phyloP scores from a whole-genome alignment of 2,329 filamentous ascomycete species.

The Corynespora cassiicola region DNA sequence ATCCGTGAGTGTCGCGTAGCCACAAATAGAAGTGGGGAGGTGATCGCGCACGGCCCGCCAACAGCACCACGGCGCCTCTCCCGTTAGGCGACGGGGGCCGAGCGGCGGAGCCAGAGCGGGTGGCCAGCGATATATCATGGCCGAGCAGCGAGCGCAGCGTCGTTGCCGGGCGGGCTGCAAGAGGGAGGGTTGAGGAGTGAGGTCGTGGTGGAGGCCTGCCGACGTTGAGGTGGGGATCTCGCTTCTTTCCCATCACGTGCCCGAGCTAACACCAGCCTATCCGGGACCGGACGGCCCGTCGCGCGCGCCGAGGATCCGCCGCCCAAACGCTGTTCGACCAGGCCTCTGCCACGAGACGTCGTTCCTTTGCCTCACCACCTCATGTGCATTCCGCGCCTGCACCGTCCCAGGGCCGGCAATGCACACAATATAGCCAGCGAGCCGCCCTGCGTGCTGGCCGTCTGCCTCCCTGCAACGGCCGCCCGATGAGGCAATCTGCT shows the following conservation, averaged over 20 bases:
- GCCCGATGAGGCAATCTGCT: background rate
- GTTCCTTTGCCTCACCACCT: constrained; percentile 24
- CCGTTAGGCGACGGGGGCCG: constrained; percentile 14
- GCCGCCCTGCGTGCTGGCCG: constrained; percentile 11
- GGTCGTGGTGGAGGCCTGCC: constrained; percentile 31
- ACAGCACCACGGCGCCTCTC: constrained; percentile 30
- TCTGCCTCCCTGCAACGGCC: background rate
- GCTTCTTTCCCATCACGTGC: constrained; percentile 37
- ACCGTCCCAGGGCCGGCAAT: constrained; percentile 18
- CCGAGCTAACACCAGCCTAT: constrained; percentile 22
- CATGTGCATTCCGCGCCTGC: constrained; percentile 23
- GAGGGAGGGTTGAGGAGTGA: constrained; percentile 17
- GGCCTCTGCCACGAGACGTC: constrained; percentile 13
- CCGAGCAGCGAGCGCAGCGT: constrained; percentile 7
- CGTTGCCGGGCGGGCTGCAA: constrained; percentile 8
- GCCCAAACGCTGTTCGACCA: no score
- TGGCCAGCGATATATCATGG: constrained; percentile 16
- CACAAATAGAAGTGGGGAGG: constrained; percentile 45
- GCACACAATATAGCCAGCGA: constrained; percentile 16
- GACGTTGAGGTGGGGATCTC: constrained; percentile 41
- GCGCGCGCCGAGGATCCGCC: constrained; percentile 26
- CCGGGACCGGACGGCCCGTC: constrained; percentile 6
- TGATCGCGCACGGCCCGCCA: constrained; percentile 40
- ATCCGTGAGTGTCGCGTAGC: constrained; percentile 49
- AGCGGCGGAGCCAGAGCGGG: constrained; percentile 5